A percentile compares a stretch with the other conserved stretches of the same genome.
Evolutionary conservation across 2,329 filamentous ascomycete genomes (phyloP).

Genomic region (Metarhizium album): DNA sequence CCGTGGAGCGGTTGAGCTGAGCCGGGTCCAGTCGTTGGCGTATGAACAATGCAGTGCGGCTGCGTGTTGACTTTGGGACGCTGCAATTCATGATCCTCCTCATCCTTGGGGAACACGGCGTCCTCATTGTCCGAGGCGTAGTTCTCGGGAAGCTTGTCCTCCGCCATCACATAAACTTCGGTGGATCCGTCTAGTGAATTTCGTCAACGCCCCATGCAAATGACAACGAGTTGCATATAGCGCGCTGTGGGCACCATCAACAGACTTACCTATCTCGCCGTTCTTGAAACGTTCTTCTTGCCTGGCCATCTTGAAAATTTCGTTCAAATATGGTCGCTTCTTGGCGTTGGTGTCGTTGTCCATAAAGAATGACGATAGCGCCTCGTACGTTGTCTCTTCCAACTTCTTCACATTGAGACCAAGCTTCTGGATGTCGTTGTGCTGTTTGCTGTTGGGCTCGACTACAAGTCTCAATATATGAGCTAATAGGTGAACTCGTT

Average conservation of each 20-base stretch:
- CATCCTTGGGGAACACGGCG: conserved; percentile 27
- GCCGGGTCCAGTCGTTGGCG: conserved; percentile 25
- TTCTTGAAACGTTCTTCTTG: conserved; percentile 45
- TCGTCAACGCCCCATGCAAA: conserved; percentile 2
- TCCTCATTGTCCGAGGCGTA: conserved; percentile 38
- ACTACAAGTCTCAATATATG: conserved; percentile 51
- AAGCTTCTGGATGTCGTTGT: conserved; percentile 40
- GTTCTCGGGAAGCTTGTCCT: conserved; percentile 38
- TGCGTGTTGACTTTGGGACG: conserved; percentile 20
- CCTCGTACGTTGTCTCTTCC: conserved; percentile 47
- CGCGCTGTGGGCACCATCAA: no score
- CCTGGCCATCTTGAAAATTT: conserved; percentile 51
- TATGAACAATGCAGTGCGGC: conserved; percentile 24
- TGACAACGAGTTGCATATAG: not conserved
- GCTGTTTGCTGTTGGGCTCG: conserved; percentile 37
- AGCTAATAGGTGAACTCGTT: conserved; percentile 46
- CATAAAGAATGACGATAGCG: conserved; percentile 45
- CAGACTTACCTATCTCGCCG: conserved; percentile 43
- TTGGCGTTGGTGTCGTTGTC: conserved; percentile 44
- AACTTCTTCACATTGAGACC: conserved; percentile 43
- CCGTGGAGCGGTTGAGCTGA: conserved; percentile 21
- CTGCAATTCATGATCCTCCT: conserved; percentile 30
- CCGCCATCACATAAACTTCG: conserved; percentile 39
- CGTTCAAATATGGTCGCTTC: conserved; percentile 45
- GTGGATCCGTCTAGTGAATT: conserved; percentile 32